These are phyloP conservation scores for Dactylellina cionopaga DNA, from an alignment of 2,329 filamentous ascomycete species.

Conservation along the genomic window DNA sequence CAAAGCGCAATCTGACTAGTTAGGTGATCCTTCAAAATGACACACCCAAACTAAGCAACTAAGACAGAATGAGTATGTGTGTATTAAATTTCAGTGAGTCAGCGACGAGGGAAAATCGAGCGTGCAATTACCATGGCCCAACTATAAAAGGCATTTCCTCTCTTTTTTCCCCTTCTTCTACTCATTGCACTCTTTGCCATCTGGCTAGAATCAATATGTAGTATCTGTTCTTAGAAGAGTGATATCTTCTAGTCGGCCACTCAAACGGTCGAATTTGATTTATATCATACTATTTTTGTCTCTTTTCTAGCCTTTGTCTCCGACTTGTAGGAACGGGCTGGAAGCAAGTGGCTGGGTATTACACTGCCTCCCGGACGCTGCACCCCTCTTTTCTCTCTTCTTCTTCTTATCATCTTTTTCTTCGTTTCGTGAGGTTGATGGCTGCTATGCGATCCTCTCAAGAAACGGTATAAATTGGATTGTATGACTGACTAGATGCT, in stretches of 20 bases:
- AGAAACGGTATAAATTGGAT: not conserved
- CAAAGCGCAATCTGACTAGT: too few relatives aligned
- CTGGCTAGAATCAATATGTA: constrained; percentile 21
- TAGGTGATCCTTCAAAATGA: too few relatives aligned
- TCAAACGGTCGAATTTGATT: not conserved
- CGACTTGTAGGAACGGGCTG: constrained; percentile 22
- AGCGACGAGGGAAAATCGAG: not conserved
- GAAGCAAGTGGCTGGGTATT: constrained; percentile 27
- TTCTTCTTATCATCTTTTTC: not conserved
- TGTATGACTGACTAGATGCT: not conserved
- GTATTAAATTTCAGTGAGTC: too few relatives aligned
- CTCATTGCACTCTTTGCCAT: constrained; percentile 11
- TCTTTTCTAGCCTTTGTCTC: not conserved
- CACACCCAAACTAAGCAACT: too few relatives aligned
- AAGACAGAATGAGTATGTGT: too few relatives aligned
- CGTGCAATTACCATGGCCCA: not conserved
- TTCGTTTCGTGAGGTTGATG: not conserved
- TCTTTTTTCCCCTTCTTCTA: constrained; percentile 2
- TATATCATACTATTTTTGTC: constrained; percentile 32
- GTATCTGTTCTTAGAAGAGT: constrained; percentile 44
- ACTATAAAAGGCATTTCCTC: constrained; percentile 20
- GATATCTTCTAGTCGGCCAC: constrained; percentile 33
- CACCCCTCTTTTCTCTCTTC: not conserved
- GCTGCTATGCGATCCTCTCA: not conserved
- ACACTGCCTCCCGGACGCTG: constrained; percentile 25